phyloP scores from a whole-genome alignment of 805 yeast genomes.

The Spathaspora arborariae region DNA sequence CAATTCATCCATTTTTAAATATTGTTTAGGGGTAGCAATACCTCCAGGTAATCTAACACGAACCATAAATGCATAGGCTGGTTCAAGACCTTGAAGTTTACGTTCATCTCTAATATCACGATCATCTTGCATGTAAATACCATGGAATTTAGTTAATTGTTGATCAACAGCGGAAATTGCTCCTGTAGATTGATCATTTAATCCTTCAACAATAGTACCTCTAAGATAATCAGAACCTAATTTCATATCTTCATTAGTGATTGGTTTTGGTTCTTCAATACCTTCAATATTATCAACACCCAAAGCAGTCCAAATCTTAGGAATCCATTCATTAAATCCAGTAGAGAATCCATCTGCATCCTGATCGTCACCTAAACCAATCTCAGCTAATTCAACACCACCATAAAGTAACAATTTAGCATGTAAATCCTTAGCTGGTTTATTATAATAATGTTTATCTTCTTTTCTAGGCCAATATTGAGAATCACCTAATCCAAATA shows the following conservation, averaged over 20 bases:
- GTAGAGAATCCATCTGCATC: slow-evolving; percentile 94
- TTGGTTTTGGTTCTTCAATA: slow-evolving; percentile 83
- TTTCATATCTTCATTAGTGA: slow-evolving; percentile 96
- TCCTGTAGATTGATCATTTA: slow-evolving; percentile 79
- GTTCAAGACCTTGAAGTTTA: slow-evolving; percentile 89
- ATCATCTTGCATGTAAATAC: slow-evolving; percentile 98
- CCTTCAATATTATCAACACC: slow-evolving; percentile 82
- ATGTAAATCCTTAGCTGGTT: slow-evolving; percentile 75
- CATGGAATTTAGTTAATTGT: slow-evolving; percentile 95
- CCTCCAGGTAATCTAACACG: slow-evolving; percentile 96
- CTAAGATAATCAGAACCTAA: slow-evolving; percentile 80
- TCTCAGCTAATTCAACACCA: slow-evolving; percentile 64
- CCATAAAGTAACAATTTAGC: slow-evolving; percentile 66
- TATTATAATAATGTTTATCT: slow-evolving; percentile 90
- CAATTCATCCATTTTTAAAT: slow-evolving; percentile 80
- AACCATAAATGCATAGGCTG: slow-evolving; percentile 95
- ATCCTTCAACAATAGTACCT: slow-evolving; percentile 89
- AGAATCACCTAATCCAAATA: slow-evolving; percentile 78
- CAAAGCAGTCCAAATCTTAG: slow-evolving; percentile 77
- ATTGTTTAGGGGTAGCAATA: slow-evolving; percentile 79
- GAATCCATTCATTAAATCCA: slow-evolving; percentile 87
- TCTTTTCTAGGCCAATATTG: slow-evolving; percentile 97
- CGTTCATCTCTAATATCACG: slow-evolving; percentile 93
- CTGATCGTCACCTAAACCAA: slow-evolving; percentile 95
- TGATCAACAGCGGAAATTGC: slow-evolving; percentile 88